Conservation (phyloP, 306 rosid genomes). For the Astragalus membranaceus region DNA sequence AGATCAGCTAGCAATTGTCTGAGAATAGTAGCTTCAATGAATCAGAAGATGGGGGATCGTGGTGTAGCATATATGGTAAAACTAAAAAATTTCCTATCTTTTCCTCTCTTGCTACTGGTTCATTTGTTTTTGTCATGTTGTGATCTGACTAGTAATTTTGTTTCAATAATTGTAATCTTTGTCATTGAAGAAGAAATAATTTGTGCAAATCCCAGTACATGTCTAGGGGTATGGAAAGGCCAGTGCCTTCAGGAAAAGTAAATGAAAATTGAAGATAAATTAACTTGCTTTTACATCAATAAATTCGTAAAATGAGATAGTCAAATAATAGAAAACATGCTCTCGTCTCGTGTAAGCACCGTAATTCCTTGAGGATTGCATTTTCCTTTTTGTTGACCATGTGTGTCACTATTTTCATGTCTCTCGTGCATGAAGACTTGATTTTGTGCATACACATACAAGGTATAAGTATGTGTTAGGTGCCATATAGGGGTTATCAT, state of each 20-base stretch:
- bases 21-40: conserved; percentile 69
- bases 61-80: conserved; percentile 56
- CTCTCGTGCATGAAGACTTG: neutral
- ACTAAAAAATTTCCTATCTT: neutral
- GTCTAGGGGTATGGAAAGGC: neutral
- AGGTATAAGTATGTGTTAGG: too few species aligned
- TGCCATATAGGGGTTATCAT: too few species aligned
- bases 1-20: conserved; percentile 66
- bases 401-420: neutral
- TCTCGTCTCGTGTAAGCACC: neutral
- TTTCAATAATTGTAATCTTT: neutral
- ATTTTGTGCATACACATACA: too few species aligned
- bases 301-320: neutral
- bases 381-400: neutral
- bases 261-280: neutral
- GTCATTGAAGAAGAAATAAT: neutral
- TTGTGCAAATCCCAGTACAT: neutral
- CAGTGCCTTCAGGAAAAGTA: neutral
- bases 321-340: neutral
- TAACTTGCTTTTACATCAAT: neutral
- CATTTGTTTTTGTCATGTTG: neutral
- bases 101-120: neutral
- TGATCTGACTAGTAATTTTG: neutral
- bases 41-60: conserved; percentile 57
- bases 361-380: too few species aligned